Conservation (phyloP, 2,329 filamentous ascomycete genomes). For the Alternaria conjuncta region DNA sequence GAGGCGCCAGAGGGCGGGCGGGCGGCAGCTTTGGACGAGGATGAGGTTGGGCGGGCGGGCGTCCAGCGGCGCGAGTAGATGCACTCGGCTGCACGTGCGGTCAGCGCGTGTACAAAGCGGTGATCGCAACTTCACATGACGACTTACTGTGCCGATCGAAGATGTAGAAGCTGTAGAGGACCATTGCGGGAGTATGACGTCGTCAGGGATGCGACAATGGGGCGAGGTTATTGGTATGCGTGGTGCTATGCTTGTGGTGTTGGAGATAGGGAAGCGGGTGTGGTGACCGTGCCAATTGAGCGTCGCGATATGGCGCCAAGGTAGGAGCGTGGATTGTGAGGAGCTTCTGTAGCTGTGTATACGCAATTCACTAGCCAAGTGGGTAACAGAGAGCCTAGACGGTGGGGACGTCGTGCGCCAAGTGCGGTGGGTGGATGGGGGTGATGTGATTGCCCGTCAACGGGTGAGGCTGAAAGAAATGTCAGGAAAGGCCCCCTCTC, state of each 20-base stretch:
- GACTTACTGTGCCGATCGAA: slow-evolving; percentile 94
- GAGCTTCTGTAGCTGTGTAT: neutral
- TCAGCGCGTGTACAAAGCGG: slow-evolving; percentile 15
- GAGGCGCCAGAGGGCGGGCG: slow-evolving; percentile 59
- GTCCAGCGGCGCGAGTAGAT: slow-evolving; percentile 93
- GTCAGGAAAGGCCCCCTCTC: slow-evolving; percentile 14
- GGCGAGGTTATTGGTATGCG: neutral
- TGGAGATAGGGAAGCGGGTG: slow-evolving; percentile 3
- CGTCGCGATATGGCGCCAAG: neutral
- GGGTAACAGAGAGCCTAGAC: neutral
- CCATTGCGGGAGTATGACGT: slow-evolving; percentile 63
- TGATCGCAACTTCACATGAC: neutral
- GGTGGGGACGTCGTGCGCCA: neutral
- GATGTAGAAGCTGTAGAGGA: slow-evolving; percentile 97
- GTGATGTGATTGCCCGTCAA: neutral
- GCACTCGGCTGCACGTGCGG: slow-evolving; percentile 76
- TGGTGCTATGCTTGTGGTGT: neutral
- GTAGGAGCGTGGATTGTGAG: neutral
- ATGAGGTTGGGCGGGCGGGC: slow-evolving; percentile 54
- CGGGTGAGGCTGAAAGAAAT: slow-evolving; percentile 21
- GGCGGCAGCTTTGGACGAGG: slow-evolving; percentile 51
- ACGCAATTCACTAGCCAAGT: neutral
- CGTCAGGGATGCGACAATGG: neutral
- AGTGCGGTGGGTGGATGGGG: neutral
- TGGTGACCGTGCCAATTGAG: neutral